Base-by-base conservation (phyloP, 2,329 filamentous ascomycete genomes). In the Aspergillaceae sp. region DNA sequence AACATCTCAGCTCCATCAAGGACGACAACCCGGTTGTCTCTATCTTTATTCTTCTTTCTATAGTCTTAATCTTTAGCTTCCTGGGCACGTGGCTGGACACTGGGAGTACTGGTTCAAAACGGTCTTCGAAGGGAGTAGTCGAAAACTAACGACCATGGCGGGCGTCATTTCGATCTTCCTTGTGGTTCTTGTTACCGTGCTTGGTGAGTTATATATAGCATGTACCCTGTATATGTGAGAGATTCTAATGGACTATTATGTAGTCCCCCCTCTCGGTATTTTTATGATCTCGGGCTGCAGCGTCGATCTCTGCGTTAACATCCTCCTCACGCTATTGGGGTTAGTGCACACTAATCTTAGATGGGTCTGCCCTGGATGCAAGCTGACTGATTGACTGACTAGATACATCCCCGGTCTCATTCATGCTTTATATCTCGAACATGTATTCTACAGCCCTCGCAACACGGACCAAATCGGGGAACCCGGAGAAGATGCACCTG, bases 361-460 rank as follows among this genome's bases (percentile, higher is more conserved):
- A 19, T 19, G 19, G 19, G 19, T 19, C 19, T 19, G 19, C 19
- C 19, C 19, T 19, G 19, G 19, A 19, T 19, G 19, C 19, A 19
- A 19, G 19, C 48, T 48, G 33, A 52, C 36, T 27, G 7, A 9
- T 41, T 19, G 5, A 29, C 19, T 19, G 19, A 19, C 19, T 19
- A 80, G 79, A n/a, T 86, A 83, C 64, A 67, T 92, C 43, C 87
- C 87, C 0, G 87, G 86, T 5, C 83, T 88, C 55, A 78, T 91
- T 37, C 83, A 89, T 62, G 86, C 86, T 38, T 89, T 90, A 65
- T 92, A 90, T 63, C 55, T 88, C 50, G 81, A 89, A 67, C 94
- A 89, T 63, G 74, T 94, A 51, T 94, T 90, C 71, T 91, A 84
- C 65, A 79, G 87, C 58, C 83, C 84, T 35, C 77, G 60, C 40